A percentile compares a stretch with the other conserved stretches of the same genome.
Evolutionary conservation across 352 stramenopile species (phyloP).

Genomic region (Stephanocyclus meneghinianus): DNA sequence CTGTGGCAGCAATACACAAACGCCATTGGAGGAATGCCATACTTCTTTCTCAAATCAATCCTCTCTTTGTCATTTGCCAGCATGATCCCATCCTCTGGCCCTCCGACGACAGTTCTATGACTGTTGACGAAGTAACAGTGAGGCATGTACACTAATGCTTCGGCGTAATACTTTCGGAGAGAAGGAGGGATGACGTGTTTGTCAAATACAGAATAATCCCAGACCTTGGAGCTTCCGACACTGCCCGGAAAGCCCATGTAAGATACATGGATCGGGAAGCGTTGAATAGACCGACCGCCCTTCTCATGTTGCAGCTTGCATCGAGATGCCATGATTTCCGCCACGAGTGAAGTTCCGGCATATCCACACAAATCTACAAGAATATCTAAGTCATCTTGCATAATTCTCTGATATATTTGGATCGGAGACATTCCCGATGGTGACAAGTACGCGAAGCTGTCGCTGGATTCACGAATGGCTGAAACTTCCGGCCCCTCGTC

Average conservation of each 20-base stretch:
- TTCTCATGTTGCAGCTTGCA: slow-evolving; percentile 19
- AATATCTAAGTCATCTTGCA: slow-evolving; percentile 55
- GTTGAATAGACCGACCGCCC: background rate
- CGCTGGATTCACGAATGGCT: slow-evolving; percentile 39
- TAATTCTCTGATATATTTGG: slow-evolving; percentile 42
- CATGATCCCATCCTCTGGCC: slow-evolving; percentile 26
- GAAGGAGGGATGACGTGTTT: slow-evolving; percentile 42
- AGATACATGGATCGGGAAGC: slow-evolving; percentile 46
- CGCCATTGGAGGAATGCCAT: slow-evolving; percentile 86
- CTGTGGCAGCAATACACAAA: slow-evolving; percentile 95
- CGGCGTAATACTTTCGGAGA: slow-evolving; percentile 77
- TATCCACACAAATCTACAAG: slow-evolving; percentile 67
- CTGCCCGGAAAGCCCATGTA: slow-evolving; percentile 69
- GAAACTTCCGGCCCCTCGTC: slow-evolving; percentile 50
- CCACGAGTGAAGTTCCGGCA: slow-evolving; percentile 45
- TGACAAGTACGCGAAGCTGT: slow-evolving; percentile 43
- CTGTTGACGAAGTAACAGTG: slow-evolving; percentile 92
- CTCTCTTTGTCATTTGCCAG: slow-evolving; percentile 60
- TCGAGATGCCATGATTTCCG: slow-evolving; percentile 56
- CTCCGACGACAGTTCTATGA: slow-evolving; percentile 71
- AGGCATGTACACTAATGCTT: slow-evolving; percentile 89
- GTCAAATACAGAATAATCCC: slow-evolving; percentile 64
- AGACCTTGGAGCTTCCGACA: slow-evolving; percentile 31
- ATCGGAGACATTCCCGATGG: slow-evolving; percentile 27
- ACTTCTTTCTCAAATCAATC: slow-evolving; percentile 82